These are phyloP conservation scores for Fraxinus quadrangulata DNA, from an alignment of 257 asterid genomes.

Conservation along the genomic window DNA sequence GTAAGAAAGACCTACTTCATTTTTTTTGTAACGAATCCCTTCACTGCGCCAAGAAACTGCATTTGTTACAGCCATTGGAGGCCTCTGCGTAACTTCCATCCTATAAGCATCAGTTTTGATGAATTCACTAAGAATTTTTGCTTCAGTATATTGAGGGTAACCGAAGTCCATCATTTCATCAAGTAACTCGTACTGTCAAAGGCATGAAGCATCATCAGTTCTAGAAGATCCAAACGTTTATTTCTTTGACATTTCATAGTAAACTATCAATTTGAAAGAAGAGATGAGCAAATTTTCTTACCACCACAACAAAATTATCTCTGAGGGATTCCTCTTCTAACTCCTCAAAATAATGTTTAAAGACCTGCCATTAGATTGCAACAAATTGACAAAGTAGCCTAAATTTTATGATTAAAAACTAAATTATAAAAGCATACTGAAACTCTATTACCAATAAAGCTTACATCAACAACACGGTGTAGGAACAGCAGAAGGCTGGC, in stretches of 20 bases:
- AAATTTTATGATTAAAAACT: neutral
- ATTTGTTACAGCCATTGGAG: slow-evolving; percentile 53
- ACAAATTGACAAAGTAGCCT: neutral
- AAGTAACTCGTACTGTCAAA: slow-evolving; percentile 41
- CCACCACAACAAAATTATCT: slow-evolving; percentile 55
- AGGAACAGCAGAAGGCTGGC: slow-evolving; percentile 52
- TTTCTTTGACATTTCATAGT: neutral
- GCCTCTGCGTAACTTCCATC: slow-evolving; percentile 45
- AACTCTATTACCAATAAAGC: slow-evolving; percentile 11
- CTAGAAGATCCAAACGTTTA: neutral
- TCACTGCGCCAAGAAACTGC: slow-evolving; percentile 54
- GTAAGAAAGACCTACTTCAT: slow-evolving; percentile 30
- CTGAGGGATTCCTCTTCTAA: slow-evolving; percentile 54
- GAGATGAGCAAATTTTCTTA: slow-evolving; percentile 2
- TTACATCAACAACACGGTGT: slow-evolving; percentile 50
- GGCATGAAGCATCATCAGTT: slow-evolving; percentile 14
- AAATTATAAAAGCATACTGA: neutral
- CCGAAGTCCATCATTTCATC: slow-evolving; percentile 49
- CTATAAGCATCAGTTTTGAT: slow-evolving; percentile 45
- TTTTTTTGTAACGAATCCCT: slow-evolving; percentile 38
- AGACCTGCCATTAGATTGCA: slow-evolving; percentile 33
- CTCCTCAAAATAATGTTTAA: slow-evolving; percentile 47
- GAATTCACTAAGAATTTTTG: slow-evolving; percentile 46
- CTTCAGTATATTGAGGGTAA: slow-evolving; percentile 48
- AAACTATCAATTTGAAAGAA: neutral